Evolutionary conservation across 2,329 filamentous ascomycete genomes (phyloP).

Genomic region (Pseudocercospora pini-densiflorae): DNA sequence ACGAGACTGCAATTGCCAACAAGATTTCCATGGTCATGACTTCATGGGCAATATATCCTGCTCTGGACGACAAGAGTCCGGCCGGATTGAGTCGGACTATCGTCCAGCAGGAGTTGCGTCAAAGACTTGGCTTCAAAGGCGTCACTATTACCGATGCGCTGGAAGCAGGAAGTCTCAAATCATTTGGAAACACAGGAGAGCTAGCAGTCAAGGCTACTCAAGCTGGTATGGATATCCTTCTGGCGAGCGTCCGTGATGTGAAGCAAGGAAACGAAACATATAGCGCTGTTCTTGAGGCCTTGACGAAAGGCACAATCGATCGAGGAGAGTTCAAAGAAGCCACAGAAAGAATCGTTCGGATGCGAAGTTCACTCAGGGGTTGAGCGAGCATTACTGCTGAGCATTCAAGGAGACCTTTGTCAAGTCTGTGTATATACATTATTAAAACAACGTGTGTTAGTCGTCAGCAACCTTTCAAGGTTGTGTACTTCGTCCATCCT

Average conservation of each 20-base stretch:
- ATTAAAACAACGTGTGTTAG: background rate
- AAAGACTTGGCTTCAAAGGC: conserved; percentile 19
- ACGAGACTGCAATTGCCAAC: conserved; percentile 14
- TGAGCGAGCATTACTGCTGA: background rate
- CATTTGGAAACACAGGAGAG: conserved; percentile 19
- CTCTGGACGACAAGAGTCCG: conserved; percentile 13
- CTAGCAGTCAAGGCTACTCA: conserved; percentile 18
- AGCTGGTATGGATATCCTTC: conserved; percentile 26
- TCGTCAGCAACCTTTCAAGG: background rate
- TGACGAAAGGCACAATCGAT: conserved; percentile 18
- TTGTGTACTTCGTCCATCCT: background rate
- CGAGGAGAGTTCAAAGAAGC: conserved; percentile 22
- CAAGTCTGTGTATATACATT: background rate
- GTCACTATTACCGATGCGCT: conserved; percentile 29
- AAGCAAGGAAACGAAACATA: conserved; percentile 19
- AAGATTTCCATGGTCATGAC: conserved; percentile 26
- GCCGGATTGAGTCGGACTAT: conserved; percentile 22
- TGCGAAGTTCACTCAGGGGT: conserved; percentile 10
- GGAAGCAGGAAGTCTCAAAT: conserved; percentile 23
- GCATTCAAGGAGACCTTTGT: background rate
- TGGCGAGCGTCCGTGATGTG: conserved; percentile 19
- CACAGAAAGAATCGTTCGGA: conserved; percentile 18
- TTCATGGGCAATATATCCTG: conserved; percentile 27
- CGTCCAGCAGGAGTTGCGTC: conserved; percentile 20
- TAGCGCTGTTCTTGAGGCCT: conserved; percentile 15